These are phyloP conservation scores for Atkinsonella texensis DNA, from an alignment of 2,329 filamentous ascomycete species.

Conservation along the genomic window DNA sequence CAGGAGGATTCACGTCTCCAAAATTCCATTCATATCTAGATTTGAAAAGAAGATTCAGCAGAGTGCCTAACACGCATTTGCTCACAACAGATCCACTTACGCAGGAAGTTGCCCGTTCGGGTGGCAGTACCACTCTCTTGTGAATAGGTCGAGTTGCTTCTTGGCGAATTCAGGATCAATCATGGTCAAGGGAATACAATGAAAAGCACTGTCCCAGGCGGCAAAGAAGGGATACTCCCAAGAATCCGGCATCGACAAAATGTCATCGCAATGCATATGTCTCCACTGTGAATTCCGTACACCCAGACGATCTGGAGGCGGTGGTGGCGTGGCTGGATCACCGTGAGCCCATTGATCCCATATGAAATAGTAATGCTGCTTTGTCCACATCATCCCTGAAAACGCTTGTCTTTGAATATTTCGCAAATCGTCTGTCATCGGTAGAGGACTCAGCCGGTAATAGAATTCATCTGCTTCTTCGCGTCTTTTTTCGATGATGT, in stretches of 20 bases:
- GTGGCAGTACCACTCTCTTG: slow-evolving; percentile 97
- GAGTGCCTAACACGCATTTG: too few relatives aligned
- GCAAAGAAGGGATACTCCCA: slow-evolving; percentile 99
- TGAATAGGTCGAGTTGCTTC: slow-evolving; percentile 93
- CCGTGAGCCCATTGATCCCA: slow-evolving; percentile 98
- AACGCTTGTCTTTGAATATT: slow-evolving; percentile 94
- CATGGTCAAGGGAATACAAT: slow-evolving; percentile 93
- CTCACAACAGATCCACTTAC: slow-evolving; percentile 30
- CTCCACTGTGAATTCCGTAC: slow-evolving; percentile 87
- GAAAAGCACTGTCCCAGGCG: slow-evolving; percentile 94
- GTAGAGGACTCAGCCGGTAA: slow-evolving; percentile 80
- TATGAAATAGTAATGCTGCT: slow-evolving; percentile 92
- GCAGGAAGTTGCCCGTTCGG: slow-evolving; percentile 91
- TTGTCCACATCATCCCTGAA: slow-evolving; percentile 96
- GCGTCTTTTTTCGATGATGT: slow-evolving; percentile 73
- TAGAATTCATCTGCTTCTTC: slow-evolving; percentile 97
- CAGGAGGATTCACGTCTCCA: slow-evolving; percentile 89
- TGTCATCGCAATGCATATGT: slow-evolving; percentile 89
- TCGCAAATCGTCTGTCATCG: slow-evolving; percentile 84
- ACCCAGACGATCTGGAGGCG: slow-evolving; percentile 65
- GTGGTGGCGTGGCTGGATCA: slow-evolving; percentile 77
- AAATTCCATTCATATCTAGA: slow-evolving; percentile 84
- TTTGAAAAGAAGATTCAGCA: slow-evolving; percentile 2
- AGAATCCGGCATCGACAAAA: slow-evolving; percentile 93
- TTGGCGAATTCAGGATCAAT: slow-evolving; percentile 96